Conservation (phyloP, 2,329 filamentous ascomycete genomes). For the Polychaeton citri region DNA sequence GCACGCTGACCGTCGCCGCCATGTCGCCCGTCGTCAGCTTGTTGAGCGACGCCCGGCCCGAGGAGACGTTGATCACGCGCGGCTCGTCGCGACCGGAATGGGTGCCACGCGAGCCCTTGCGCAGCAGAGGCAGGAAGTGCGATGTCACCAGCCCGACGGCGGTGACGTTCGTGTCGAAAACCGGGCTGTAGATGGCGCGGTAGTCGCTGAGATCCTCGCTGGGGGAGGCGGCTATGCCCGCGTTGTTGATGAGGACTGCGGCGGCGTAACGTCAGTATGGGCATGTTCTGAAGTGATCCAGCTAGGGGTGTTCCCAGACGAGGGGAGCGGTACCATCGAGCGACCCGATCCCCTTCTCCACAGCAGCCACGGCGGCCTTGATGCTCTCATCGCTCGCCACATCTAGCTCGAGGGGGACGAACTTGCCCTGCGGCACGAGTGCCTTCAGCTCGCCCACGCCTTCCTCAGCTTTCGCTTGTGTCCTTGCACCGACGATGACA, state of each 20-base stretch:
- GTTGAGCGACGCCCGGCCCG: constrained; percentile 15
- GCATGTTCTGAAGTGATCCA: too few species aligned
- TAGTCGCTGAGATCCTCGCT: constrained; percentile 17
- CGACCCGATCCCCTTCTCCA: constrained; percentile 12
- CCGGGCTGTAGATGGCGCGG: constrained; percentile 20
- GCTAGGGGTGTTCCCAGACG: too few species aligned
- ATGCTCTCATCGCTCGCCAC: constrained; percentile 17
- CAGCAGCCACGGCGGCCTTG: constrained; percentile 7
- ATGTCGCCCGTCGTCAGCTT: constrained; percentile 12
- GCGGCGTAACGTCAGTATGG: background rate
- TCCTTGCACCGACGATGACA: constrained; percentile 20
- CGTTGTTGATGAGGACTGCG: constrained; percentile 29
- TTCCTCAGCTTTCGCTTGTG: constrained; percentile 12
- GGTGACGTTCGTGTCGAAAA: constrained; percentile 31
- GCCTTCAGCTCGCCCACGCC: constrained; percentile 14
- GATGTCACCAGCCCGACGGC: constrained; percentile 27
- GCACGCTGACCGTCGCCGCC: constrained; percentile 15
- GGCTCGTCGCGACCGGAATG: too few species aligned
- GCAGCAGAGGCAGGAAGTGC: constrained; percentile 19
- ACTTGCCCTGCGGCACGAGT: constrained; percentile 7
- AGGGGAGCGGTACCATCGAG: too few species aligned
- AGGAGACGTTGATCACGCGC: constrained; percentile 24
- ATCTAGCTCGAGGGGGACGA: constrained; percentile 17
- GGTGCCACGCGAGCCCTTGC: constrained; percentile 7
- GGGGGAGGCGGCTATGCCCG: constrained; percentile 19